These are phyloP conservation scores for Chaetoscypha palmicola DNA, from an alignment of 2,329 filamentous ascomycete species.

Conservation along the genomic window DNA sequence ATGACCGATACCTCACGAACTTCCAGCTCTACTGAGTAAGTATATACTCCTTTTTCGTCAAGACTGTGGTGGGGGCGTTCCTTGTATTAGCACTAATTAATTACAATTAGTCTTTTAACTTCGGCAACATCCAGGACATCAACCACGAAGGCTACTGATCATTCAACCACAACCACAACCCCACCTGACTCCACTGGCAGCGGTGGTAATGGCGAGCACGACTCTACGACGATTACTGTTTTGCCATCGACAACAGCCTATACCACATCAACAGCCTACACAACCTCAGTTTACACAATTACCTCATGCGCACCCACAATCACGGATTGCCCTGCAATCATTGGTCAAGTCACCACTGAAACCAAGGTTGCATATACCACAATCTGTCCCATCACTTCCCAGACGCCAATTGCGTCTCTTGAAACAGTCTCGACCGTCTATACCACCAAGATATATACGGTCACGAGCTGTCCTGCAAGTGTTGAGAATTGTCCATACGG, in stretches of 20 bases:
- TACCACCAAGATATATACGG: slow-evolving; percentile 20
- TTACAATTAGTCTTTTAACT: too few relatives aligned
- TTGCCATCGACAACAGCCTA: background rate
- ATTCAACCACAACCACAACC: too few relatives aligned
- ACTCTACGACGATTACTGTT: background rate
- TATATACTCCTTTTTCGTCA: too few relatives aligned
- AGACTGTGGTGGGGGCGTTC: too few relatives aligned
- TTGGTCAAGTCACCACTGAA: background rate
- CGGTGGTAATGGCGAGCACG: background rate
- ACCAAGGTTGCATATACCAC: background rate
- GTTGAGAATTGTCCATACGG: slow-evolving; percentile 25
- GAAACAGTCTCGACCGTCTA: slow-evolving; percentile 19
- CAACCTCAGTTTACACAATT: slow-evolving; percentile 1
- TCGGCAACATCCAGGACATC: too few relatives aligned
- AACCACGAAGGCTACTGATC: too few relatives aligned
- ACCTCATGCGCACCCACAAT: background rate
- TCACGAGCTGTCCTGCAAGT: slow-evolving; percentile 22
- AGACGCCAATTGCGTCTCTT: background rate
- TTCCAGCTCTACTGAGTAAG: too few relatives aligned
- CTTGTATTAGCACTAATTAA: too few relatives aligned
- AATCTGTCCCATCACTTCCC: background rate
- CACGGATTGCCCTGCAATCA: background rate
- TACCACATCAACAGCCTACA: background rate
- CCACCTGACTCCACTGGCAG: too few relatives aligned
- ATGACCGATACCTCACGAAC: too few relatives aligned